Conservation (phyloP, 148 eudicot species). For the Vaccinium darrowii region DNA sequence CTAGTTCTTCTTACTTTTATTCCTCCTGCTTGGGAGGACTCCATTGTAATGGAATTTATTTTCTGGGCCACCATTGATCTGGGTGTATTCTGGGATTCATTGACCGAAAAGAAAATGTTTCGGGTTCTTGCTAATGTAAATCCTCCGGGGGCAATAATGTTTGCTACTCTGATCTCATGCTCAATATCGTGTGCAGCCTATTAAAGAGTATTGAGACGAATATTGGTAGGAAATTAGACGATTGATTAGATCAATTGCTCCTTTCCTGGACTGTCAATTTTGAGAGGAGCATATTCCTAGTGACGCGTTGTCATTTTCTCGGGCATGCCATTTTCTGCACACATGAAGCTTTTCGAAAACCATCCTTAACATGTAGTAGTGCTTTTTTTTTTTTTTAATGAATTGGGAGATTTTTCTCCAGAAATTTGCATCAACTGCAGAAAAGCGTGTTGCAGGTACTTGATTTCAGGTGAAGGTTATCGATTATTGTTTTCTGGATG, state of each 20-base stretch:
- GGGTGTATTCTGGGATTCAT: background rate
- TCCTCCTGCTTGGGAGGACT: background rate
- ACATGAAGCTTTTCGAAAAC: no score
- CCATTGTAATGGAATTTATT: background rate
- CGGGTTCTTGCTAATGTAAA: slow-evolving; percentile 3
- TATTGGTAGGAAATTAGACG: no score
- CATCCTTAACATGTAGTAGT: no score
- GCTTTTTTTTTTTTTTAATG: no score
- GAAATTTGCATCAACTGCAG: background rate
- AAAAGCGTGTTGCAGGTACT: background rate
- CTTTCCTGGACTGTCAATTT: no score
- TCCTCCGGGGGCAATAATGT: background rate
- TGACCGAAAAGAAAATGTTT: background rate
- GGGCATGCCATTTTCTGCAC: no score
- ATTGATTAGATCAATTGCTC: no score
- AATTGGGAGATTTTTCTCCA: background rate
- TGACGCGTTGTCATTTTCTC: no score
- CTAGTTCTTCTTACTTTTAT: background rate
- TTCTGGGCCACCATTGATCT: background rate
- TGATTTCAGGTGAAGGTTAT: background rate
- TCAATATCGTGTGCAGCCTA: background rate
- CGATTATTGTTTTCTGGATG: no score
- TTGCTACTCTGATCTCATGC: background rate
- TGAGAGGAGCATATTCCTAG: no score
- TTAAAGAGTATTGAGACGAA: no score